Evolutionary conservation across 371 early-diverging fungal genomes (phyloP), one percentile per base, ranked within the genome.

Genomic region (Mucor irregularis): DNA sequence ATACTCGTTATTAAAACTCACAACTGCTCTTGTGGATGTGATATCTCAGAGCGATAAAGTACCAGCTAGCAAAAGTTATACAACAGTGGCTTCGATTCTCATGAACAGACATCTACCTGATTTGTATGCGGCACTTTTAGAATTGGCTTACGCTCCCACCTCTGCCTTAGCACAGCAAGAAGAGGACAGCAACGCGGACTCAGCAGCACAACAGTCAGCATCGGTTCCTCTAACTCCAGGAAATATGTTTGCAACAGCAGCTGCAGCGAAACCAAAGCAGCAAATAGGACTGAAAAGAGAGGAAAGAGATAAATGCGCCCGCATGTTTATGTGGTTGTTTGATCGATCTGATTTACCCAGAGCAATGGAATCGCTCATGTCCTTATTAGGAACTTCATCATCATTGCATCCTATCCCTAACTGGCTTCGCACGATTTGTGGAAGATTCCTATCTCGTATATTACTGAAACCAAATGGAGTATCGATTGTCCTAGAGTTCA

Each of bases 401-500:
- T 73, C 80, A 6, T 40, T 71, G 7, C 82, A 85, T 33, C 82
- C 81, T 31, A 75, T 78, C 0, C 85, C 87, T 1, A 64, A 58
- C 11, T 90, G 90, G 90, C 62, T 87, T 11, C 65, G 78, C 29
- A 76, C 65, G 10, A 66, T 87, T 17, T 87, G 90, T 51, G 85
- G 88, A 0, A 62, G 86, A 28, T 88, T 83, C 29, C 69, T 90
- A 1, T 78, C 87, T 1, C 81, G 84, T 21, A 80, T 87, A 28
- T 48, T 90, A 7, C 61, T 87, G 46, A 69, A 78, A 16, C 84
- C 82, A 0, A 75, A 76, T 25, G 90, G 90, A 13, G 85, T 84
- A 0, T 76, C 77, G 2, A 74, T 82, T 10, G 78, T 87, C 4
- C 53, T 89, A 1, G 84, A 88, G 48, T 89, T 83, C 47, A 80